Percentiles rank a stretch among this genome's conserved stretches.
These are phyloP conservation scores for Astragalus glycyphyllos DNA, from an alignment of 306 rosid genomes.

Conservation along the genomic window DNA sequence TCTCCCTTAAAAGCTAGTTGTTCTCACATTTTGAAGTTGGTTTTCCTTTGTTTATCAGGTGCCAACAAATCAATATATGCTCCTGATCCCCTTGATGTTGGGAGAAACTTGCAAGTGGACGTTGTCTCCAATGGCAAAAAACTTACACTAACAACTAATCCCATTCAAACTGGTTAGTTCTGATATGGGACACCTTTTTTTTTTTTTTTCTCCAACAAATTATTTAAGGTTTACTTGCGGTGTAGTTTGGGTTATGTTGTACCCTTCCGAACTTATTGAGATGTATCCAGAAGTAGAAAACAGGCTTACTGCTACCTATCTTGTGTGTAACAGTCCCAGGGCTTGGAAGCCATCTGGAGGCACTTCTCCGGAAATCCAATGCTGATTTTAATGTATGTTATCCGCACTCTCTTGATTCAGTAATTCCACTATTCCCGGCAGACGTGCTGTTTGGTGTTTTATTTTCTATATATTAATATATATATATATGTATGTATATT, in stretches of 20 bases:
- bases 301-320: slow-evolving; percentile 43
- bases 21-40: slow-evolving; percentile 34
- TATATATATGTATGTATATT: too few species aligned
- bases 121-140: slow-evolving; percentile 68
- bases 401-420: slow-evolving; percentile 24
- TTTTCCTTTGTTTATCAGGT: slow-evolving; percentile 58
- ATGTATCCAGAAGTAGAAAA: slow-evolving; percentile 41
- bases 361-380: slow-evolving; percentile 80
- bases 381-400: slow-evolving; percentile 79
- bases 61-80: slow-evolving; percentile 72
- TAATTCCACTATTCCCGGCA: slow-evolving; percentile 17
- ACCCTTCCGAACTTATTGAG: background rate
- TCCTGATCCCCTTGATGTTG: slow-evolving; percentile 93
- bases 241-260: slow-evolving; percentile 5
- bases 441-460: too few species aligned
- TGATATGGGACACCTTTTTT: slow-evolving; percentile 26
- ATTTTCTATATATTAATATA: too few species aligned
- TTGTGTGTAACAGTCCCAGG: slow-evolving; percentile 70
- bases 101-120: slow-evolving; percentile 85
- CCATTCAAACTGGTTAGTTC: slow-evolving; percentile 80
- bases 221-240: slow-evolving; percentile 12
- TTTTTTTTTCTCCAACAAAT: slow-evolving; percentile 9
- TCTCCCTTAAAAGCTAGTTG: background rate
- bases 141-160: slow-evolving; percentile 66
- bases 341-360: slow-evolving; percentile 70